Conservation (phyloP, 1,284 basidiomycete species). For the Trametes sp. region DNA sequence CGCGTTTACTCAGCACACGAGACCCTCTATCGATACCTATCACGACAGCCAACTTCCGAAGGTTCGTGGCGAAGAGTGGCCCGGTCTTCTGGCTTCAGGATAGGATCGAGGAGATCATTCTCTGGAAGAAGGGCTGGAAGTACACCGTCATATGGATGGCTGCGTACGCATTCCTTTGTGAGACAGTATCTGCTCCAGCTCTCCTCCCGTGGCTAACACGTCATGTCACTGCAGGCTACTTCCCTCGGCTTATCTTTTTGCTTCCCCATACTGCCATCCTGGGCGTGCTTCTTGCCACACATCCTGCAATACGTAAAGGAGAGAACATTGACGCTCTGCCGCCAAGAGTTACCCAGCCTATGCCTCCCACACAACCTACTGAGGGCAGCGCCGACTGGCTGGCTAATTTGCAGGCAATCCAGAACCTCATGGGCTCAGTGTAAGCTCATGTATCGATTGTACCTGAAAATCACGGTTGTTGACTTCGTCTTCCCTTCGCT, state of each 20-base stretch:
- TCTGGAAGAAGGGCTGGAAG: slow-evolving; percentile 76
- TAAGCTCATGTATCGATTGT: slow-evolving; percentile 44
- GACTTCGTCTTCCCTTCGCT: background rate
- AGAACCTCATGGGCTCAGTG: slow-evolving; percentile 82
- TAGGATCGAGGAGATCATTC: slow-evolving; percentile 73
- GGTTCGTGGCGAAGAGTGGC: slow-evolving; percentile 71
- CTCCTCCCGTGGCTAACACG: background rate
- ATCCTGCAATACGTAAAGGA: slow-evolving; percentile 48
- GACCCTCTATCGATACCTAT: slow-evolving; percentile 77
- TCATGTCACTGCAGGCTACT: slow-evolving; percentile 57
- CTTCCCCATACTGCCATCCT: slow-evolving; percentile 66
- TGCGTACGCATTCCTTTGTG: slow-evolving; percentile 75
- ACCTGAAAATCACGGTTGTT: background rate
- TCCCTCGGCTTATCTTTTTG: slow-evolving; percentile 69
- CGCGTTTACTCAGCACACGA: slow-evolving; percentile 51
- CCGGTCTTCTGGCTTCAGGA: slow-evolving; percentile 84
- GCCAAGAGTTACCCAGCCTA: slow-evolving; percentile 40
- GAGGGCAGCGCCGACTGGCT: slow-evolving; percentile 76
- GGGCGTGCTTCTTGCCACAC: slow-evolving; percentile 62
- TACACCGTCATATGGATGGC: slow-evolving; percentile 72
- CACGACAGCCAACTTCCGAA: slow-evolving; percentile 74
- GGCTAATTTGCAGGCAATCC: slow-evolving; percentile 79
- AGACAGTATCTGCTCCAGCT: slow-evolving; percentile 36
- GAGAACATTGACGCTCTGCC: slow-evolving; percentile 18
- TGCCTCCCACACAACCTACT: slow-evolving; percentile 48